These are phyloP conservation scores for Firmiana major DNA, from an alignment of 345 rosid species.

Conservation along the genomic window DNA sequence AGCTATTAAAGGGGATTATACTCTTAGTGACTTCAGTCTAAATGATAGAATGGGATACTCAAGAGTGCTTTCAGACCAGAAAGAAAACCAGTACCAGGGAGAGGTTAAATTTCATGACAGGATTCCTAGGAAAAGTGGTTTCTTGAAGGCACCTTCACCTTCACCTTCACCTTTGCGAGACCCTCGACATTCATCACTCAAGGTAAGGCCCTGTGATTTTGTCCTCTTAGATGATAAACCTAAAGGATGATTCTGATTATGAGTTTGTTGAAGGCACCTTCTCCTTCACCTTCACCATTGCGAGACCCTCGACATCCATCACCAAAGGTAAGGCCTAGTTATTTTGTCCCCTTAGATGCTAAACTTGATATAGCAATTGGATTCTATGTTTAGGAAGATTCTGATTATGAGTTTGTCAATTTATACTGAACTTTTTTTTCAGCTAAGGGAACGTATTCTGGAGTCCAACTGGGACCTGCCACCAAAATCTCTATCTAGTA, in stretches of 20 bases:
- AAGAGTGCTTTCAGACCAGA: slow-evolving; percentile 32
- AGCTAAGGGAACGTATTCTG: slow-evolving; percentile 56
- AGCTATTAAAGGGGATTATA: slow-evolving; percentile 77
- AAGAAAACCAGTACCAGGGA: slow-evolving; percentile 41
- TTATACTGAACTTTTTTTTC: slow-evolving; percentile 1
- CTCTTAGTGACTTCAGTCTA: slow-evolving; percentile 44
- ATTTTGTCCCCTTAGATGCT: too few relatives aligned
- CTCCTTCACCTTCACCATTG: slow-evolving; percentile 51
- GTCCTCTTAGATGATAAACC: neutral
- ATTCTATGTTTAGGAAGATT: too few relatives aligned
- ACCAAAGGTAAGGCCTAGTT: slow-evolving; percentile 46
- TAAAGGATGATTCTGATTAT: neutral
- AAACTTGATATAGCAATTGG: neutral
- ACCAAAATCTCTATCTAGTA: slow-evolving; percentile 46
- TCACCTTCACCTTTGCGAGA: slow-evolving; percentile 66
- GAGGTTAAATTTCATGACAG: slow-evolving; percentile 49
- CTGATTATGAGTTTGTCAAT: neutral
- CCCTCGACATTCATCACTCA: slow-evolving; percentile 62
- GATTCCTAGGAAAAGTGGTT: slow-evolving; percentile 38
- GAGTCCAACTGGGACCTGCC: slow-evolving; percentile 43
- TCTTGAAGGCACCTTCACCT: slow-evolving; percentile 24
- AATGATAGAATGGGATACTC: slow-evolving; percentile 41
- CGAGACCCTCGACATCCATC: slow-evolving; percentile 66
- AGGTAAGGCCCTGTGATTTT: slow-evolving; percentile 27
- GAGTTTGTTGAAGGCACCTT: neutral